A percentile compares a stretch with the other conserved stretches of the same genome.
Conservation (phyloP, 2,329 filamentous ascomycete species). For the Arachnopeziza araneosa region DNA sequence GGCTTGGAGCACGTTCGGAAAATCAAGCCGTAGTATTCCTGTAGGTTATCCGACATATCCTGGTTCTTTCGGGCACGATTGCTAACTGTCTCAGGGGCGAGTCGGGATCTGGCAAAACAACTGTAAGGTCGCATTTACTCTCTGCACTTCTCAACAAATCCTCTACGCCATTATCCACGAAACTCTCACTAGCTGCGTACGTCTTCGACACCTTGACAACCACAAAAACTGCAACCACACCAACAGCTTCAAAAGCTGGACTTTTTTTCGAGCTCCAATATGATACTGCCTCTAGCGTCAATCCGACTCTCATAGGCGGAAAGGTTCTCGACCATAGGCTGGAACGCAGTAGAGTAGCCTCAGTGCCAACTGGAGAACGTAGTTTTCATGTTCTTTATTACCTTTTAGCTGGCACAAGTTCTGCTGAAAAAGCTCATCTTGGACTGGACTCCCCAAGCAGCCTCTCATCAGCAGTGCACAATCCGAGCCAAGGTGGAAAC, state of each 20-base stretch:
- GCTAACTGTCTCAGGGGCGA: constrained; percentile 61
- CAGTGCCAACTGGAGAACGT: constrained; percentile 90
- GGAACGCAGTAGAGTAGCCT: constrained; percentile 83
- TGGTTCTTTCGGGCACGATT: background rate
- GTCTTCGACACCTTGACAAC: constrained; percentile 95
- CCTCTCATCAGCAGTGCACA: constrained; percentile 43
- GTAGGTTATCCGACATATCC: constrained; percentile 53
- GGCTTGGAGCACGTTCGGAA: constrained; percentile 82
- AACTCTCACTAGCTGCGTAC: constrained; percentile 88
- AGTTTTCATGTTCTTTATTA: constrained; percentile 98
- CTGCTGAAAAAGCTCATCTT: constrained; percentile 83
- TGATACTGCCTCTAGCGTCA: constrained; percentile 78
- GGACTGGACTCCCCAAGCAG: constrained; percentile 40
- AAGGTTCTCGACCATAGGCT: constrained; percentile 92
- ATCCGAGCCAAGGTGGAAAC: constrained; percentile 39
- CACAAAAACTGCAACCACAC: constrained; percentile 93
- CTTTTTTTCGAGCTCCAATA: constrained; percentile 97
- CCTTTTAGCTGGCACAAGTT: constrained; percentile 83
- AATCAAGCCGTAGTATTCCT: constrained; percentile 91
- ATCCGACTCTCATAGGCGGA: constrained; percentile 84
- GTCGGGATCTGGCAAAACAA: constrained; percentile 94
- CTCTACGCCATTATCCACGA: constrained; percentile 86
- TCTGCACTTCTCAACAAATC: constrained; percentile 83
- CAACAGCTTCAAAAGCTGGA: constrained; percentile 91
- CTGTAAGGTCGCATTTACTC: constrained; percentile 81